Conservation (phyloP, 345 rosid genomes). For the Dimocarpus longan region DNA sequence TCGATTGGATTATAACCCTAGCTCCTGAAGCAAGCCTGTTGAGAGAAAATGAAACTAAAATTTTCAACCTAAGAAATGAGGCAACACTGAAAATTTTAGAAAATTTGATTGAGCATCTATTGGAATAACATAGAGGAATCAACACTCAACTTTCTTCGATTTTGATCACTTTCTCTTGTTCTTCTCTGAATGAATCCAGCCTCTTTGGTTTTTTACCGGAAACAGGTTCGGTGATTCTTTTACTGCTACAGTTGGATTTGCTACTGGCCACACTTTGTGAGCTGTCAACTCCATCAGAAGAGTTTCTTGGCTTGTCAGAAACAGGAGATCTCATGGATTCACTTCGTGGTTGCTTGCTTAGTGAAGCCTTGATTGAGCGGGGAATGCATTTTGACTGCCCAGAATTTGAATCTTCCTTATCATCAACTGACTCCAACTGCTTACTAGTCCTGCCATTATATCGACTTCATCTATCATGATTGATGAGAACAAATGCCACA, state of each 20-base stretch:
- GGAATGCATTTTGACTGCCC: constrained; percentile 66
- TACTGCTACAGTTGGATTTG: constrained; percentile 48
- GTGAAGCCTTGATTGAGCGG: constrained; percentile 57
- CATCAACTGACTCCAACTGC: constrained; percentile 51
- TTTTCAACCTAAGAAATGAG: constrained; percentile 4
- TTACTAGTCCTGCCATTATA: constrained; percentile 55
- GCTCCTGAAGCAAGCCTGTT: constrained; percentile 99
- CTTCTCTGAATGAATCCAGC: constrained; percentile 65
- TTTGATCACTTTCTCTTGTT: constrained; percentile 65
- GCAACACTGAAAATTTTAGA: background rate
- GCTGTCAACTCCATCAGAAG: constrained; percentile 48
- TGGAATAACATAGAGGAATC: constrained; percentile 14
- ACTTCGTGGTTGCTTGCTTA: constrained; percentile 56
- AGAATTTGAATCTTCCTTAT: constrained; percentile 45
- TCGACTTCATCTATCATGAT: constrained; percentile 8
- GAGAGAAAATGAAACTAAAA: constrained; percentile 13
- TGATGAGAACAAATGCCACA: constrained; percentile 3
- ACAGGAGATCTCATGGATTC: constrained; percentile 75
- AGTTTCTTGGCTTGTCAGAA: constrained; percentile 62
- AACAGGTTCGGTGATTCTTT: constrained; percentile 54
- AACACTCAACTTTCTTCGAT: constrained; percentile 90
- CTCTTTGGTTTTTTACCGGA: constrained; percentile 40
- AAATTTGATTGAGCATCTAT: constrained; percentile 1
- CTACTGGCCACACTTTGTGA: constrained; percentile 25
- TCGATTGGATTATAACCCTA: constrained; percentile 86